Percentiles rank a stretch among this genome's conserved stretches.
These are phyloP conservation scores for Malassezia nana DNA, from an alignment of 1,284 basidiomycete species.

Conservation along the genomic window DNA sequence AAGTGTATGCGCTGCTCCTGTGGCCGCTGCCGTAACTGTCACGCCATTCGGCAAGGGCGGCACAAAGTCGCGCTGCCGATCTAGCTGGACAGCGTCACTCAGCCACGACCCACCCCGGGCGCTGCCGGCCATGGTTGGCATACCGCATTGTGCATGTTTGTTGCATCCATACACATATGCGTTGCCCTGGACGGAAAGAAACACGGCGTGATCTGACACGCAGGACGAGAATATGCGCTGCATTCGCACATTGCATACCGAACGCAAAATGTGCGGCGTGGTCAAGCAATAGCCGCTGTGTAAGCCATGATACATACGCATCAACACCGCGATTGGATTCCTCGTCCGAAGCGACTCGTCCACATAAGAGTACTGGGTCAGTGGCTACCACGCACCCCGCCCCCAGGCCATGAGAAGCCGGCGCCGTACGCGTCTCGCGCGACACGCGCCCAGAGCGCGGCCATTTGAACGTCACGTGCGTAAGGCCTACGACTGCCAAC, in stretches of 20 bases:
- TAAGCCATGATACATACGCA: not conserved
- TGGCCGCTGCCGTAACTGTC: constrained; percentile 69
- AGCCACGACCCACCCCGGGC: constrained; percentile 54
- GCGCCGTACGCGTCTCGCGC: constrained; percentile 2
- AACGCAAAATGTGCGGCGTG: constrained; percentile 75
- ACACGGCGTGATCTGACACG: constrained; percentile 28
- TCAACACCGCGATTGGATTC: not conserved
- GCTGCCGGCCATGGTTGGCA: constrained; percentile 49
- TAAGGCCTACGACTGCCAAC: too few relatives aligned
- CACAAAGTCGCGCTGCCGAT: constrained; percentile 30
- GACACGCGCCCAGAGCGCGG: not conserved
- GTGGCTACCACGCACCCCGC: constrained; percentile 8
- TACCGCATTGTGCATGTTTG: constrained; percentile 49
- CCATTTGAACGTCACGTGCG: not conserved
- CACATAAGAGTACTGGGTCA: constrained; percentile 13
- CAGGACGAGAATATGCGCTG: constrained; percentile 29
- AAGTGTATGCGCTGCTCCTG: constrained; percentile 69
- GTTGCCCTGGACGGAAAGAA: constrained; percentile 55
- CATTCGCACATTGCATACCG: constrained; percentile 61
- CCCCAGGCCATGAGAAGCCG: constrained; percentile 5
- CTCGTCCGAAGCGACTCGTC: constrained; percentile 6
- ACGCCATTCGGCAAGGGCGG: constrained; percentile 54
- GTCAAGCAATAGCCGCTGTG: constrained; percentile 61
- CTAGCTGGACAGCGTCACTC: constrained; percentile 54
- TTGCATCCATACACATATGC: constrained; percentile 82